phyloP scores from a whole-genome alignment of 768 basidiomycete genomes.

The Auriscalpium microsporum region DNA sequence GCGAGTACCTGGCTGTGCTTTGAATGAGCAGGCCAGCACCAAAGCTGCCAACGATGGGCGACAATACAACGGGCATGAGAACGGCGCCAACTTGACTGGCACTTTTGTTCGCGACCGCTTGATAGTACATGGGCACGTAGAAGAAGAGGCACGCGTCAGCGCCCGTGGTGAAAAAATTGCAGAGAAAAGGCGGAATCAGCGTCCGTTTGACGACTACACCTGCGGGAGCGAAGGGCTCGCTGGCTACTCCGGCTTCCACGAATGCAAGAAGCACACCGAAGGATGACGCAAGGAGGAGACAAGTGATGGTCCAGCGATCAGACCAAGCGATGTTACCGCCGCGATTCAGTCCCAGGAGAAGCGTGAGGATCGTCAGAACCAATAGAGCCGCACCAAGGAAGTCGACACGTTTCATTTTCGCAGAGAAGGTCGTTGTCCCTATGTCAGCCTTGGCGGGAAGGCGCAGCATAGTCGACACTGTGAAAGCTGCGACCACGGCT shows the following conservation, averaged over 20 bases:
- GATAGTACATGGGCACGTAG: slow-evolving; percentile 7
- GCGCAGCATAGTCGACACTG: background rate
- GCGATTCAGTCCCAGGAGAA: slow-evolving; percentile 17
- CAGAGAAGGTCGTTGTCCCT: background rate
- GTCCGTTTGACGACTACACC: slow-evolving; percentile 3
- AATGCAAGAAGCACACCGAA: background rate
- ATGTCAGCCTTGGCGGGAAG: background rate
- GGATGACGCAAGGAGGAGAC: background rate
- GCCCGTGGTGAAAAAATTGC: slow-evolving; percentile 5
- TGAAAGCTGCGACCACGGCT: background rate
- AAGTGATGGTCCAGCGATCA: background rate
- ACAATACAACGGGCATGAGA: slow-evolving; percentile 6
- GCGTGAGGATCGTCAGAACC: slow-evolving; percentile 11
- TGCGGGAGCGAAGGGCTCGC: slow-evolving; percentile 8
- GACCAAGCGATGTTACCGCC: slow-evolving; percentile 9
- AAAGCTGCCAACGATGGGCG: slow-evolving; percentile 6
- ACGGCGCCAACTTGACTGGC: slow-evolving; percentile 3
- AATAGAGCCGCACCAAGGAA: slow-evolving; percentile 9
- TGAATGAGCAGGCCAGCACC: slow-evolving; percentile 8
- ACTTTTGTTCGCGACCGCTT: slow-evolving; percentile 4
- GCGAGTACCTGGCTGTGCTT: slow-evolving; percentile 6
- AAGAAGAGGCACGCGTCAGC: slow-evolving; percentile 1
- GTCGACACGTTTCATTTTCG: slow-evolving; percentile 2
- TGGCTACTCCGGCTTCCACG: background rate
- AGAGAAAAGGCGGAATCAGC: slow-evolving; percentile 5